Evolutionary conservation across 2,329 filamentous ascomycete species (phyloP), one percentile per base, ranked within the genome.

Genomic region (Colletotrichum sidae): DNA sequence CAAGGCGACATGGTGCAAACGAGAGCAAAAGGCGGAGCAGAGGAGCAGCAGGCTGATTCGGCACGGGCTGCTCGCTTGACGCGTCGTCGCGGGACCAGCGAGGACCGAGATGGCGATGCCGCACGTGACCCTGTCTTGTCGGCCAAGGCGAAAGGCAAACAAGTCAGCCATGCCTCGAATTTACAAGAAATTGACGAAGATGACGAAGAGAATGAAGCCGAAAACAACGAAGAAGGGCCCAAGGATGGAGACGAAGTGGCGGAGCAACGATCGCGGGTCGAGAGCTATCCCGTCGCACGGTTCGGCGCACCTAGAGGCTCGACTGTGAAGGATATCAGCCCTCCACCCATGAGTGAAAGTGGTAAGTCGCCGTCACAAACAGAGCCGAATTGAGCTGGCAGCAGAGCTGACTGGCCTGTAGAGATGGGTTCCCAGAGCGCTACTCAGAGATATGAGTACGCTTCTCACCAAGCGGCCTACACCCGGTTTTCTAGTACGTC

Each of bases 381-480:
- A 46, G 15, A 46, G 25, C 10, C n/a, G 13, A 15, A 46, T 10
- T n/a, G 11, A 33, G 15, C 9, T 15, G 38, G 25, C 4, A 25
- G 12, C 25, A 45, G 7, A 7, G n/a, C 58, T 65, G 46, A 57
- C 47, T n/a, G 25, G 13, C 12, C 4, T 5, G 34, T 9, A 65
- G 62, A 65, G 3, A 52, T 65, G 41, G 62, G 58, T 35, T 62
- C 62, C 25, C 62, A 56, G 25, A 65, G 52, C 25, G 33, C 37
- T 13, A 49, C 50, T 46, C 61, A 55, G 39, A 55, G 37, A 35
- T 44, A 41, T 5, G 25, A 17, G 17, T 5, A 41, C 46, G 5
- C 45, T 11, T 59, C 38, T 38, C 8, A 13, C 15, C 39, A 35
- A 35, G 55, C 55, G 4, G 39, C n/a, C 25, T 65, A 65, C 39